phyloP scores from a whole-genome alignment of 23 red algal species.

The Gracilariopsis chorda region DNA sequence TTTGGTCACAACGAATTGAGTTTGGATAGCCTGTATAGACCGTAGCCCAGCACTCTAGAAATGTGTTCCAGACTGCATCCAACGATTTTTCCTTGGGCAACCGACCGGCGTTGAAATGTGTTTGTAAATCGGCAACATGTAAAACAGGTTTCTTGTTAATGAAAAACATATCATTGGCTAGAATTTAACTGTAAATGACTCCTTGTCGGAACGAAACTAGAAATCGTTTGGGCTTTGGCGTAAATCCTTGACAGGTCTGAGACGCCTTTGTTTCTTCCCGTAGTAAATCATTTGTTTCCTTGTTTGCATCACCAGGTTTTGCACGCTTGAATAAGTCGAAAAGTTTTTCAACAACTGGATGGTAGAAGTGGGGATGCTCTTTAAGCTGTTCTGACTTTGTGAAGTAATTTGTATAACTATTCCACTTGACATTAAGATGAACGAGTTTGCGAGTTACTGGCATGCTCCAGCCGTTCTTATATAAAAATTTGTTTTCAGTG shows the following conservation, averaged over 20 bases:
- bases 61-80: constrained; percentile 26
- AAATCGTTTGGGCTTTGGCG: background rate
- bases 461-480: background rate
- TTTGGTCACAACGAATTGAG: constrained; percentile 5
- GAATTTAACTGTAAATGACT: constrained; percentile 8
- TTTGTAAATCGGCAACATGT: constrained; percentile 24
- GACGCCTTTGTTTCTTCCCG: background rate
- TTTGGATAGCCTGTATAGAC: background rate
- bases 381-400: background rate
- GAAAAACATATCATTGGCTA: constrained; percentile 5
- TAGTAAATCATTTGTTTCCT: background rate
- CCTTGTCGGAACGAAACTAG: background rate
- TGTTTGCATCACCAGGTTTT: background rate
- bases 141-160: constrained; percentile 16
- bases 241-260: background rate
- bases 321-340: background rate
- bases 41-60: constrained; percentile 16
- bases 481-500: background rate
- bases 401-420: background rate
- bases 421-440: background rate
- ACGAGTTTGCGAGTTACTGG: background rate
- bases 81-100: background rate
- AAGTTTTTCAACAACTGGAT: constrained; percentile 1
- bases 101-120: constrained; percentile 10
- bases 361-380: constrained; percentile 6